Evolutionary conservation across 164 flowering plant species (phyloP), one percentile per base, ranked within the genome.

Genomic region (Chimonanthus praecox): DNA sequence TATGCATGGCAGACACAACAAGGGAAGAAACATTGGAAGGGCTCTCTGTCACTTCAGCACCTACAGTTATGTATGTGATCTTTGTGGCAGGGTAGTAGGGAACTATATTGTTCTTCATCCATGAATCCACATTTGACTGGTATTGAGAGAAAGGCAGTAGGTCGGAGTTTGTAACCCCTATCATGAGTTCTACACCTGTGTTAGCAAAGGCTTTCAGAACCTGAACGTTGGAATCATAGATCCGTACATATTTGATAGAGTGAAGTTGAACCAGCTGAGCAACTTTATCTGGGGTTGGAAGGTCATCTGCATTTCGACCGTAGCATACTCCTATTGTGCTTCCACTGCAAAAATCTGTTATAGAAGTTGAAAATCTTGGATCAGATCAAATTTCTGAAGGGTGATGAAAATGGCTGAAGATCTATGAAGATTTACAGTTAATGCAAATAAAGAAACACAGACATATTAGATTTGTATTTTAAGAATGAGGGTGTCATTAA

Each of bases 281-380:
- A 15, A 84, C 99, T 81, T 94, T 90, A 71, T 89, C 89, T 7
- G 99, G 97, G 16, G 94, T 86, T 3, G 99, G 99, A 48, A 96
- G 95, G 75, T 96, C 97, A 81, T 96, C 97, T 0, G 94, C 99
- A 80, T 88, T 92, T 74, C 97, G 87, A 72, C 99, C 99, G 75
- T 96, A 96, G 86, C 97, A 90, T 66, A 94, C 84, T 61, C 99
- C 99, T 63, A 94, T 76, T 2, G 63, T 85, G 77, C 97, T 87
- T 78, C 91, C 99, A 7, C 69, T 65, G 78, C 94, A 88, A 0
- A 79, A 47, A 43, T 75, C 98, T 94, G 85, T 64, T 43, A 72
- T 16, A 71, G 8, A 72, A 79, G 47, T 20, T 15, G 16, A 71
- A 50, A 65, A 61, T 8, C 21, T 73, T 66, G 47, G 68, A 65